phyloP scores from a whole-genome alignment of 2,329 filamentous ascomycete species.

The Xylaria sp. region DNA sequence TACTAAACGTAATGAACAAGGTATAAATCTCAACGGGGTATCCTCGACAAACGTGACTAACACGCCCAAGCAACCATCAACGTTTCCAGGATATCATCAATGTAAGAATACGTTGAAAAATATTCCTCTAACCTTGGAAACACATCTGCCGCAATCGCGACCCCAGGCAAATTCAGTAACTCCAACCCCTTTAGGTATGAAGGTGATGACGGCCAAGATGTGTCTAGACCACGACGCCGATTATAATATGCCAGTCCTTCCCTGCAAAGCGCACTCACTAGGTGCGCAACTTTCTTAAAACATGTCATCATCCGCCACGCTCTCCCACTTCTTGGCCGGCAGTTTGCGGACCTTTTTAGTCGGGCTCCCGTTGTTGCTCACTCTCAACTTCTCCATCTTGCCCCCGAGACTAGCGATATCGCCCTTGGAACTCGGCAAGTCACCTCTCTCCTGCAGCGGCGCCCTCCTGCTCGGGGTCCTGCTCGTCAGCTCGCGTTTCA shows the following conservation, averaged over 20 bases:
- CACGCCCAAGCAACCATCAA: conserved; percentile 9
- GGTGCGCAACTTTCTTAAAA: conserved; percentile 40
- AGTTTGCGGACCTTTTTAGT: conserved; percentile 60
- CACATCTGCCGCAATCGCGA: neutral
- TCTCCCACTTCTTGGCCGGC: conserved; percentile 55
- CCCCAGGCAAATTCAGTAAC: neutral
- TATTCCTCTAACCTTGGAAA: neutral
- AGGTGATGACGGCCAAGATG: too few relatives aligned
- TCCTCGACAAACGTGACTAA: conserved; percentile 20
- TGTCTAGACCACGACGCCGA: too few relatives aligned
- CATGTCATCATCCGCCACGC: conserved; percentile 47
- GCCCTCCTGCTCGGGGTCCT: conserved; percentile 68
- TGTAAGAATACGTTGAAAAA: neutral
- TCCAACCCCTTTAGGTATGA: neutral
- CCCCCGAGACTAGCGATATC: conserved; percentile 48
- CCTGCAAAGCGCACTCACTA: too few relatives aligned
- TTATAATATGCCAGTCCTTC: too few relatives aligned
- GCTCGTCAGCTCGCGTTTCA: conserved; percentile 69
- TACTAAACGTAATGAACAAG: conserved; percentile 2
- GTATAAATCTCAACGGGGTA: conserved; percentile 26
- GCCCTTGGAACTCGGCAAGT: conserved; percentile 39
- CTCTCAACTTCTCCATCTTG: conserved; percentile 57
- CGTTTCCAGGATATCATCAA: neutral
- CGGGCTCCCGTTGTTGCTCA: conserved; percentile 52
- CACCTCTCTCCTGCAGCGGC: conserved; percentile 61